These are phyloP conservation scores for Fusarium pseudocircinatum DNA, from an alignment of 2,329 filamentous ascomycete genomes.

Conservation along the genomic window DNA sequence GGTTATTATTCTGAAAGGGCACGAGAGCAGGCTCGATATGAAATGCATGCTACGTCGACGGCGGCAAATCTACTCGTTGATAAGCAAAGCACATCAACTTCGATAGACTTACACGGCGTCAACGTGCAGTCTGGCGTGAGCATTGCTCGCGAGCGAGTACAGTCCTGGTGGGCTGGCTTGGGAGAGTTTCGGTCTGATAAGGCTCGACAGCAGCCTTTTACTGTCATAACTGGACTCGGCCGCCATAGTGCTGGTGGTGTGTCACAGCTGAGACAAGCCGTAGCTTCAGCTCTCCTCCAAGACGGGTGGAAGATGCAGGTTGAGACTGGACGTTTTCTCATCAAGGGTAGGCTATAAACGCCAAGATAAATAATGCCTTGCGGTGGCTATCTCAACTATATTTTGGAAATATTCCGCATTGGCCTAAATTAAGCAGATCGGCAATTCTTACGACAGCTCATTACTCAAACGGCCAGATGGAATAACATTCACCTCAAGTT, in stretches of 20 bases:
- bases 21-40: conserved; percentile 68
- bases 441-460: not conserved
- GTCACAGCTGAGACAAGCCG: conserved; percentile 79
- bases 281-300: conserved; percentile 76
- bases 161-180: conserved; percentile 78
- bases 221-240: conserved; percentile 83
- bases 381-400: not conserved
- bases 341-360: conserved; percentile 66
- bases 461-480: not conserved
- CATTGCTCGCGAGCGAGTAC: conserved; percentile 75
- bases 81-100: conserved; percentile 66
- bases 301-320: conserved; percentile 87
- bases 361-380: not conserved
- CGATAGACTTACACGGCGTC: conserved; percentile 85
- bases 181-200: conserved; percentile 69
- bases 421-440: not conserved
- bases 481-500: not conserved
- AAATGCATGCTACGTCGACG: conserved; percentile 67
- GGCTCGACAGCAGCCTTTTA: conserved; percentile 65
- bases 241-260: conserved; percentile 80
- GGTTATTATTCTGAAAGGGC: conserved; percentile 79
- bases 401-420: not conserved
- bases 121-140: conserved; percentile 82
- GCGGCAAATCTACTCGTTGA: conserved; percentile 78
- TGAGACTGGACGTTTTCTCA: conserved; percentile 73